These are phyloP conservation scores for Malassezia arunalokei DNA, from an alignment of 1,284 basidiomycete species.

Conservation along the genomic window DNA sequence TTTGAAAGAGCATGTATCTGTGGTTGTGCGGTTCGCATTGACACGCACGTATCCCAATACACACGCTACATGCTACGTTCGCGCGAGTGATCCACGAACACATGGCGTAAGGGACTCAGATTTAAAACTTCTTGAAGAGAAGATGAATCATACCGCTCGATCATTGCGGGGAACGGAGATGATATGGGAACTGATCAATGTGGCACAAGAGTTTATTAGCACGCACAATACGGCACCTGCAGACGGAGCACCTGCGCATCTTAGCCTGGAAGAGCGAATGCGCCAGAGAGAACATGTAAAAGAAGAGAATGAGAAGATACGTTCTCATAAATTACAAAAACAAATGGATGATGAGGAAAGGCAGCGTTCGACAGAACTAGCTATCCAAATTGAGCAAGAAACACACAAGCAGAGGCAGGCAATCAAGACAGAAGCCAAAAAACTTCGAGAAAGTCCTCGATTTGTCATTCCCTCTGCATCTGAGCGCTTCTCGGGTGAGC, in stretches of 20 bases:
- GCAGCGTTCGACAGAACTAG: slow-evolving; percentile 27
- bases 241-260: slow-evolving; percentile 17
- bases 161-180: slow-evolving; percentile 41
- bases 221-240: slow-evolving; percentile 21
- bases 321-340: slow-evolving; percentile 10
- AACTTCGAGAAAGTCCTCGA: slow-evolving; percentile 5
- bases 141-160: slow-evolving; percentile 26
- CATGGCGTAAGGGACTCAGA: slow-evolving; percentile 21
- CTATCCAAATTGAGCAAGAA: slow-evolving; percentile 29
- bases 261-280: slow-evolving; percentile 42
- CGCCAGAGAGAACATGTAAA: slow-evolving; percentile 28
- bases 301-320: slow-evolving; percentile 16
- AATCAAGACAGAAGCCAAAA: slow-evolving; percentile 20
- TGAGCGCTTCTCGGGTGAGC: background rate
- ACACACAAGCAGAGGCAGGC: slow-evolving; percentile 24
- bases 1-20: slow-evolving; percentile 25
- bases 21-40: slow-evolving; percentile 25
- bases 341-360: slow-evolving; percentile 18
- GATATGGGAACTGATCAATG: slow-evolving; percentile 44
- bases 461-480: background rate
- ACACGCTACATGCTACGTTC: slow-evolving; percentile 24
- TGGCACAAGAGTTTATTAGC: slow-evolving; percentile 37
- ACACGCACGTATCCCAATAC: slow-evolving; percentile 36
- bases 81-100: slow-evolving; percentile 21
- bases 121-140: slow-evolving; percentile 19